Base-by-base conservation (phyloP, 805 yeast species). In the Candida namnaoensis region DNA sequence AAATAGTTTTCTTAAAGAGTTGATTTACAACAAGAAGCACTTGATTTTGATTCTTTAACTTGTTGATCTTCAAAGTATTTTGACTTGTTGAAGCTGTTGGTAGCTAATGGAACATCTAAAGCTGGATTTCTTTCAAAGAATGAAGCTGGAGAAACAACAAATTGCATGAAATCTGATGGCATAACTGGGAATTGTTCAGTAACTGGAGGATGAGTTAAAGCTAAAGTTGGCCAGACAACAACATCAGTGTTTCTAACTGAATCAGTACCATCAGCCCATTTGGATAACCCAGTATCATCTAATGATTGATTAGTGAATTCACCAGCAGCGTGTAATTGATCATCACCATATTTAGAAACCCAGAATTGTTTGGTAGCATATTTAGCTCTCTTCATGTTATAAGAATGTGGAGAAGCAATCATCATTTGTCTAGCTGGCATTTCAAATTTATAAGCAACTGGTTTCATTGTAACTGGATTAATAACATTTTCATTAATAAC, bases 101-200 rank as follows among this genome's bases (percentile, higher is more conserved):
- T 73, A 15, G 88, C 75, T 60, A 80, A 82, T 38, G 93, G 93
- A 42, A 84, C 66, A 56, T 82, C 88, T 56, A 85, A 66, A 36
- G 85, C 86, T 33, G 95, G 95, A 63, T 84, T 84, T 54, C 67
- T 76, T 52, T 78, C 79, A 58, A 83, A 84, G 76, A 84, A 84
- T 43, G 85, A 83, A 52, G 74, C 68, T 41, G 95, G 95, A 37
- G 72, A 70, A 44, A 84, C 70, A 44, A 75, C 70, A 51, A 83
- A 78, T 53, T 72, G 76, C 66, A 82, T 79, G 47, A 78, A 79
- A 64, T 84, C 95, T 44, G 81, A 85, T 32, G 93, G 90, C 95
- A 84, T 84, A 40, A 84, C 90, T 38, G 95, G 95, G 82, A 85
- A 84, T 61, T 84, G 91, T 65, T 84, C 95, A 34, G 81, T 78